phyloP scores from a whole-genome alignment of 2,329 filamentous ascomycete genomes.

The Penicillium sp. region DNA sequence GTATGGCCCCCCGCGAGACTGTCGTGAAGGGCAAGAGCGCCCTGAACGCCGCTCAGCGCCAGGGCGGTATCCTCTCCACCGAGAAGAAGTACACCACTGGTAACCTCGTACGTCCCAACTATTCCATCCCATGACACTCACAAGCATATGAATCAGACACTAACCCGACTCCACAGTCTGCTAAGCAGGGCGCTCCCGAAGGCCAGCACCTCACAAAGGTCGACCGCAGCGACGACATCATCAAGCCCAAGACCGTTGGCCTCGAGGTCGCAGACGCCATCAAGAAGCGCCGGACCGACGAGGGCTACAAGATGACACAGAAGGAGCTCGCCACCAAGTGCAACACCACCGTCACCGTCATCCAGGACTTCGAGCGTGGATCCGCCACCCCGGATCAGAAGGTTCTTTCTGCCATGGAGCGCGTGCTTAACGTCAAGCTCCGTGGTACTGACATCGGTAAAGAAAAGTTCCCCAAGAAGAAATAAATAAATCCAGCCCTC shows the following conservation, averaged over 20 bases:
- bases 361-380: constrained; percentile 84
- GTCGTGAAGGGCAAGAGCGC: constrained; percentile 81
- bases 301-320: constrained; percentile 95
- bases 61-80: constrained; percentile 72
- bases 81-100: constrained; percentile 87
- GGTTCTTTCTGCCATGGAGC: constrained; percentile 74
- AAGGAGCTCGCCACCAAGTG: constrained; percentile 82
- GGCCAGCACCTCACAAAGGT: constrained; percentile 97
- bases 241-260: constrained; percentile 92
- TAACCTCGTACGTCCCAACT: constrained; percentile 68
- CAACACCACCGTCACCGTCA: constrained; percentile 77
- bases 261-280: constrained; percentile 79
- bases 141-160: neutral
- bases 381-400: constrained; percentile 79
- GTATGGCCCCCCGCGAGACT: constrained; percentile 70
- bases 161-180: constrained; percentile 38
- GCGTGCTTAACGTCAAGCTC: constrained; percentile 82
- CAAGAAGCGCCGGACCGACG: constrained; percentile 71
- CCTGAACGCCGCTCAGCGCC: constrained; percentile 85
- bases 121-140: neutral
- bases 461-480: constrained; percentile 79
- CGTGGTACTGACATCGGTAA: constrained; percentile 81
- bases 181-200: constrained; percentile 58
- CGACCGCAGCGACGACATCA: constrained; percentile 94
- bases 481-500: constrained; percentile 37